Percentiles rank a stretch among this genome's conserved stretches.
These are phyloP conservation scores for Cornus florida DNA, from an alignment of 148 eudicot genomes.

Conservation along the genomic window DNA sequence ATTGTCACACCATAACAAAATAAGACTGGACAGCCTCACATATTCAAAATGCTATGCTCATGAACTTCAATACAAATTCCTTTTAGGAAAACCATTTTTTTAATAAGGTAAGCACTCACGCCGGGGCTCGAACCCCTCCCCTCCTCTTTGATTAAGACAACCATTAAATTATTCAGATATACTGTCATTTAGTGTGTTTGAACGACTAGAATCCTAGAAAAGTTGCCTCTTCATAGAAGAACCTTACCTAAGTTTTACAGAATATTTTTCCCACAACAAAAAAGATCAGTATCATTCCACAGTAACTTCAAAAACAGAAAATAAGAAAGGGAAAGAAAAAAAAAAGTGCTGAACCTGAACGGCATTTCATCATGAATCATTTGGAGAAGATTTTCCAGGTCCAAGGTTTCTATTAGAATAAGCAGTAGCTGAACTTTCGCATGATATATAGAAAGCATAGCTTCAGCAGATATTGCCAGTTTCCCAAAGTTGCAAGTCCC, in stretches of 20 bases:
- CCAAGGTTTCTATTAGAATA: slow-evolving; percentile 80
- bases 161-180: not conserved
- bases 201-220: not conserved
- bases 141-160: too few relatives aligned
- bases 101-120: too few relatives aligned
- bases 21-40: not conserved
- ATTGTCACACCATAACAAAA: not conserved
- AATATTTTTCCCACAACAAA: not conserved
- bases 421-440: slow-evolving; percentile 88
- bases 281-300: not conserved
- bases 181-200: too few relatives aligned
- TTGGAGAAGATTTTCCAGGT: slow-evolving; percentile 88
- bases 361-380: slow-evolving; percentile 84
- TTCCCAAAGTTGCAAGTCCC: slow-evolving; percentile 67
- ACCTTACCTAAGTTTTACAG: not conserved
- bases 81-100: too few relatives aligned
- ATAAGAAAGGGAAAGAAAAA: not conserved
- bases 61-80: not conserved
- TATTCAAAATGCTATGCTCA: not conserved
- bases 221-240: not conserved
- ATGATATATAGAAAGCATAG: slow-evolving; percentile 54
- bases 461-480: slow-evolving; percentile 79
- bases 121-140: too few relatives aligned
- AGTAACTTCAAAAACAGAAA: not conserved
- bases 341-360: slow-evolving; percentile 48